A percentile compares a stretch with the other conserved stretches of the same genome.
These are phyloP conservation scores for Protomyces pachydermus DNA, from an alignment of 1,139 yeast genomes.

Conservation along the genomic window DNA sequence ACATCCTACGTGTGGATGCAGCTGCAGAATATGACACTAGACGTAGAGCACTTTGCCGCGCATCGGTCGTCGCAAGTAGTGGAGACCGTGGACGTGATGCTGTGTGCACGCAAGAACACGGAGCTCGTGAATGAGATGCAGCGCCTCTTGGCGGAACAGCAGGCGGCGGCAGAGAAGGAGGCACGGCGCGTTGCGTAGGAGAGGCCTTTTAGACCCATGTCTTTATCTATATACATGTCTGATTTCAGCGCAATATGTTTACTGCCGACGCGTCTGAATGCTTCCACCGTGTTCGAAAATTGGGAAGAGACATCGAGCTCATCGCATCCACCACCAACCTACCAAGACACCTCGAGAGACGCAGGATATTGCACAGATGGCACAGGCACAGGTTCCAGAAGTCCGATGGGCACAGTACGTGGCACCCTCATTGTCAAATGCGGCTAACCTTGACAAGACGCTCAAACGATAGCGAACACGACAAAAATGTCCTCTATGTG, in stretches of 20 bases:
- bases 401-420: slow-evolving; percentile 24
- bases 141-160: neutral
- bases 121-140: neutral
- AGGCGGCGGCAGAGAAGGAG: neutral
- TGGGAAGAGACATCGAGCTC: too few relatives aligned
- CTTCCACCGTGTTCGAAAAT: too few relatives aligned
- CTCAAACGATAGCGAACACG: slow-evolving; percentile 62
- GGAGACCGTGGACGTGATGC: slow-evolving; percentile 9
- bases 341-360: too few relatives aligned
- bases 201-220: too few relatives aligned
- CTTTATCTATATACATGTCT: too few relatives aligned
- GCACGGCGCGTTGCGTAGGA: too few relatives aligned
- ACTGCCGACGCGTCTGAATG: too few relatives aligned
- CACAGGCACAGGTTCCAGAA: slow-evolving; percentile 24
- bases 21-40: slow-evolving; percentile 4
- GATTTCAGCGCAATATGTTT: too few relatives aligned
- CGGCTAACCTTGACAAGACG: slow-evolving; percentile 52
- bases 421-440: neutral
- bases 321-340: too few relatives aligned
- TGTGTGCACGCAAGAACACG: slow-evolving; percentile 18
- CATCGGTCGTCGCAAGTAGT: slow-evolving; percentile 7
- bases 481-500: slow-evolving; percentile 68
- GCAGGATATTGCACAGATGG: neutral
- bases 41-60: slow-evolving; percentile 13
- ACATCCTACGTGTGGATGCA: slow-evolving; percentile 22